Conservation (phyloP, 2,329 filamentous ascomycete genomes). For the Neofusicoccum cordaticola region DNA sequence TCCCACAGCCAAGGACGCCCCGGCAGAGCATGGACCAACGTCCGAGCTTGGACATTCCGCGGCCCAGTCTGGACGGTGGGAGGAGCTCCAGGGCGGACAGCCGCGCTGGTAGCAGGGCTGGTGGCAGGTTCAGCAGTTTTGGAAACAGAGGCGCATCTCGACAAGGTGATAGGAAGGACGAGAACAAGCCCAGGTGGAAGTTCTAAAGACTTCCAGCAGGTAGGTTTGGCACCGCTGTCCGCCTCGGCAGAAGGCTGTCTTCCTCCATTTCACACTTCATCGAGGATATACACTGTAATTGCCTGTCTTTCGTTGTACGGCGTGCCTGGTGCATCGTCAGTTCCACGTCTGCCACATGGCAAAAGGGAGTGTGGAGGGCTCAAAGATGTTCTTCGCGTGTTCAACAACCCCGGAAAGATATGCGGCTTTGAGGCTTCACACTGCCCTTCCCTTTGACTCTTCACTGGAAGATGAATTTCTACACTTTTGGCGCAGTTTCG, state of each 20-base stretch:
- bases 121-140: constrained; percentile 7
- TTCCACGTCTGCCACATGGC: not conserved
- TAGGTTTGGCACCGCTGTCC: not conserved
- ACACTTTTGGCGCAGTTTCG: not conserved
- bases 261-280: not conserved
- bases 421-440: not conserved
- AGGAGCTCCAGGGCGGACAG: constrained; percentile 7
- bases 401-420: not conserved
- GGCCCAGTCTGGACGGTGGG: constrained; percentile 11
- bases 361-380: not conserved
- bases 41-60: constrained; percentile 3
- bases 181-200: not conserved
- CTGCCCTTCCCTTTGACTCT: not conserved
- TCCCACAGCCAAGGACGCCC: constrained; percentile 10
- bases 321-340: not conserved
- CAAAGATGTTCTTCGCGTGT: not conserved
- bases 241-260: not conserved
- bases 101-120: constrained; percentile 12
- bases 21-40: not conserved
- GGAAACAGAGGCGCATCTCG: not conserved
- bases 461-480: not conserved
- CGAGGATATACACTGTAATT: not conserved
- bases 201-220: not conserved
- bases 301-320: not conserved
- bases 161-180: not conserved